A percentile compares a stretch with the other conserved stretches of the same genome.
Evolutionary conservation across 768 basidiomycete genomes (phyloP).

Genomic region (Fomitopsis serialis): DNA sequence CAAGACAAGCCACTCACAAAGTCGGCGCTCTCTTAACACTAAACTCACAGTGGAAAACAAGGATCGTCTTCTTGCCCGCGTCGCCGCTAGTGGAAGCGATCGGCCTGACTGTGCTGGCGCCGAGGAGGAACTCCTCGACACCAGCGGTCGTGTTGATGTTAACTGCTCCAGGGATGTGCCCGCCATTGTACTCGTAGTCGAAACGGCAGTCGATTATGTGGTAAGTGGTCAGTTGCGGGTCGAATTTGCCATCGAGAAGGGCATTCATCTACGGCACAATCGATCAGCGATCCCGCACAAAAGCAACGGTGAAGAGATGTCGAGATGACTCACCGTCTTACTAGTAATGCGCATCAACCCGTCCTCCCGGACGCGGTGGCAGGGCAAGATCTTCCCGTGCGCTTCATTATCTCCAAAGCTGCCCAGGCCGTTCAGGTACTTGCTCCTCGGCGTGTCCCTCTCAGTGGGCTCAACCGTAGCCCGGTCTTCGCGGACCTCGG

Average conservation of each 20-base stretch:
- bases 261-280: slow-evolving; percentile 54
- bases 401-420: slow-evolving; percentile 94
- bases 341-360: slow-evolving; percentile 87
- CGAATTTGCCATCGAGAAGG: slow-evolving; percentile 72
- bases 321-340: slow-evolving; percentile 56
- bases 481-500: slow-evolving; percentile 15
- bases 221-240: slow-evolving; percentile 57
- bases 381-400: slow-evolving; percentile 89
- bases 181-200: slow-evolving; percentile 92
- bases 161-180: slow-evolving; percentile 87
- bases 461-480: slow-evolving; percentile 6
- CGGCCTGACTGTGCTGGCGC: slow-evolving; percentile 48
- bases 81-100: slow-evolving; percentile 74
- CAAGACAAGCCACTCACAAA: slow-evolving; percentile 54
- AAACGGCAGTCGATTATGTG: slow-evolving; percentile 95
- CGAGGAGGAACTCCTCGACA: slow-evolving; percentile 79
- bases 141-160: slow-evolving; percentile 81
- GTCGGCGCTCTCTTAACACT: slow-evolving; percentile 94
- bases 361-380: slow-evolving; percentile 90
- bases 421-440: slow-evolving; percentile 51
- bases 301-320: background rate
- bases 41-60: slow-evolving; percentile 98
- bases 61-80: slow-evolving; percentile 64
- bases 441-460: slow-evolving; percentile 25
- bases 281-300: background rate